phyloP scores from a whole-genome alignment of 805 yeast genomes.

The Barnettozyma wickerhamii region DNA sequence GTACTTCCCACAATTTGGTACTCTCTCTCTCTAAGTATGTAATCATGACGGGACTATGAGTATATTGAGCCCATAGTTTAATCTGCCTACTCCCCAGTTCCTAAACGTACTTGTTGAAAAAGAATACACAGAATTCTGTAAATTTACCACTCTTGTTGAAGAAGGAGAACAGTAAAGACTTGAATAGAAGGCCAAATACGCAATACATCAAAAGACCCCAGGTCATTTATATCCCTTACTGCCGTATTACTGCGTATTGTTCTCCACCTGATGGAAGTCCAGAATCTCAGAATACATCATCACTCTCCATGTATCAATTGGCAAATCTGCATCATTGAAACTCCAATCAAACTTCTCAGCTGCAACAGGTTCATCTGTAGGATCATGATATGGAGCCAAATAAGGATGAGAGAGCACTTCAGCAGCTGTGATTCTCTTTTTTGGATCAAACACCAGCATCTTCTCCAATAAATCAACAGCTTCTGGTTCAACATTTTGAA shows the following conservation, averaged over 20 bases:
- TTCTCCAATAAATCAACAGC: constrained; percentile 85
- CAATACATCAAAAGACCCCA: no score
- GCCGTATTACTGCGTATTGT: constrained; percentile 8
- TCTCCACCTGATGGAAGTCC: constrained; percentile 82
- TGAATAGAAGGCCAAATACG: no score
- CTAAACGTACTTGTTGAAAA: no score
- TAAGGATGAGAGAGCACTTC: constrained; percentile 89
- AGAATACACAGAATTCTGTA: no score
- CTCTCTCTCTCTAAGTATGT: no score
- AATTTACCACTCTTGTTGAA: no score
- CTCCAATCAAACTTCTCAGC: constrained; percentile 95
- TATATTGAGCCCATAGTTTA: no score
- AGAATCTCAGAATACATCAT: constrained; percentile 98
- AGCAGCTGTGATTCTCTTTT: constrained; percentile 88
- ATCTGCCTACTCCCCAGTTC: no score
- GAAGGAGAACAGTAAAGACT: no score
- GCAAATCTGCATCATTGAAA: constrained; percentile 95
- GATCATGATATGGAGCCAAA: constrained; percentile 93
- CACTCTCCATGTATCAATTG: constrained; percentile 97
- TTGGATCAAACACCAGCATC: constrained; percentile 94
- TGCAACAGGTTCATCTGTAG: constrained; percentile 95
- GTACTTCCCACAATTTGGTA: no score
- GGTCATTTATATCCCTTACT: no score
- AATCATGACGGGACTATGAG: no score
- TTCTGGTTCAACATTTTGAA: constrained; percentile 72